Conservation (phyloP, 2,329 filamentous ascomycete species). For the Neoscytalidium dimidiatum region DNA sequence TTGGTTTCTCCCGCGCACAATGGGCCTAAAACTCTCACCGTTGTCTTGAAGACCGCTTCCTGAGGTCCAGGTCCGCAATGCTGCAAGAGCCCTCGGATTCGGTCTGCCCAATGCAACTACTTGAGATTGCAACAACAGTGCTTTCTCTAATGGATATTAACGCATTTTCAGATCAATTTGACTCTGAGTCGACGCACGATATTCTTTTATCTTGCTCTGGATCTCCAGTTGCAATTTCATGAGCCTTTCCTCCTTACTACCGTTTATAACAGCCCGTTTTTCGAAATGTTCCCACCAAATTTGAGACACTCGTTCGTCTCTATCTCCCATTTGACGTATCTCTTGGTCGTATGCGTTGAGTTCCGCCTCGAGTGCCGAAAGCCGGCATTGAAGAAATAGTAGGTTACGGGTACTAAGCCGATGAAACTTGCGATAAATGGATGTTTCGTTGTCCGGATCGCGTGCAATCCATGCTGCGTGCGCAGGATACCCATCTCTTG, state of each 20-base stretch:
- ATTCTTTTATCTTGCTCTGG: neutral
- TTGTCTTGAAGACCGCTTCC: neutral
- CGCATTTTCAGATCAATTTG: neutral
- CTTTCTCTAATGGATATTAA: neutral
- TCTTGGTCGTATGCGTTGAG: neutral
- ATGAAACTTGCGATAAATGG: conserved; percentile 27
- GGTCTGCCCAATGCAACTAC: neutral
- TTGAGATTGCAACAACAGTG: neutral
- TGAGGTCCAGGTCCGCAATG: neutral
- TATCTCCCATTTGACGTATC: neutral
- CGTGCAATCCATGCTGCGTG: neutral
- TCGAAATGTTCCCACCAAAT: neutral
- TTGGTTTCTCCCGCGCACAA: neutral
- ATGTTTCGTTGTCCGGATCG: conserved; percentile 22
- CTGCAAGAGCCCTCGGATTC: neutral
- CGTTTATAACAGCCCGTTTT: neutral
- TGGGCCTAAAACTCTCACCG: neutral
- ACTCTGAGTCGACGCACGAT: neutral
- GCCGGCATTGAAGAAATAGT: conserved; percentile 24
- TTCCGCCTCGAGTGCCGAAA: neutral
- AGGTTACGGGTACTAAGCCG: conserved; percentile 23
- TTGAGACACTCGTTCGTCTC: neutral
- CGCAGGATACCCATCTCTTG: neutral
- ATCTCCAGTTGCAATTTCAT: neutral
- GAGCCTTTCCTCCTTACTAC: neutral